phyloP scores from a whole-genome alignment of 225 moss, liverwort and hornwort species.

The Bryoerythrophyllum caledonicum region DNA sequence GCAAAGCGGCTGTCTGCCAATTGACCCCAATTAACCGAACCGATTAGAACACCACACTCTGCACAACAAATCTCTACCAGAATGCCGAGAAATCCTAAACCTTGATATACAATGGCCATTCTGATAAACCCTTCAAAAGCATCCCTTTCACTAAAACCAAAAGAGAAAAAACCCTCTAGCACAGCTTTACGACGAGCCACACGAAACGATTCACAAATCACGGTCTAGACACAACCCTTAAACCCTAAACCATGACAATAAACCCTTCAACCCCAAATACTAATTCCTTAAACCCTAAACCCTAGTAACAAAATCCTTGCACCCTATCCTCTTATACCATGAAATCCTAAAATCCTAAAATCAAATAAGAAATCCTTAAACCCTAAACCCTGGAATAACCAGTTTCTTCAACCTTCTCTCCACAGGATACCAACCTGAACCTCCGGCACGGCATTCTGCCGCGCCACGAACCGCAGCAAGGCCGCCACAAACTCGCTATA shows the following conservation, averaged over 20 bases:
- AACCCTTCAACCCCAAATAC: not conserved
- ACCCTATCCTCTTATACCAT: no score
- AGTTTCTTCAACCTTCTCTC: not conserved
- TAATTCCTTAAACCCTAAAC: not conserved
- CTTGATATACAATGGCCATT: not conserved
- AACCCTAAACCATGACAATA: not conserved
- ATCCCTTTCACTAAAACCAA: not conserved
- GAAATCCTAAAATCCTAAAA: no score
- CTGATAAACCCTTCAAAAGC: not conserved
- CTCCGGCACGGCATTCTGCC: conserved; percentile 37
- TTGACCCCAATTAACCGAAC: not conserved
- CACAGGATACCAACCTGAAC: conserved; percentile 36
- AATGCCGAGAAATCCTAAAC: not conserved
- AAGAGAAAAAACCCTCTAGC: conserved; percentile 5
- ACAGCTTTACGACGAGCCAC: conserved; percentile 38
- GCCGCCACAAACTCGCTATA: conserved; percentile 67
- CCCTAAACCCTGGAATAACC: not conserved
- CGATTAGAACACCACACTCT: not conserved
- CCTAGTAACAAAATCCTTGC: not conserved
- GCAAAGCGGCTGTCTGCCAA: conserved; percentile 65
- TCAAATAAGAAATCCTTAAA: no score
- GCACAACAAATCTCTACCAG: not conserved
- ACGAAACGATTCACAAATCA: not conserved
- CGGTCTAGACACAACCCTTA: not conserved
- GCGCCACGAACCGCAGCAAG: conserved; percentile 58